Evolutionary conservation across 2,329 filamentous ascomycete species (phyloP).

Genomic region (Penicillium sp.): DNA sequence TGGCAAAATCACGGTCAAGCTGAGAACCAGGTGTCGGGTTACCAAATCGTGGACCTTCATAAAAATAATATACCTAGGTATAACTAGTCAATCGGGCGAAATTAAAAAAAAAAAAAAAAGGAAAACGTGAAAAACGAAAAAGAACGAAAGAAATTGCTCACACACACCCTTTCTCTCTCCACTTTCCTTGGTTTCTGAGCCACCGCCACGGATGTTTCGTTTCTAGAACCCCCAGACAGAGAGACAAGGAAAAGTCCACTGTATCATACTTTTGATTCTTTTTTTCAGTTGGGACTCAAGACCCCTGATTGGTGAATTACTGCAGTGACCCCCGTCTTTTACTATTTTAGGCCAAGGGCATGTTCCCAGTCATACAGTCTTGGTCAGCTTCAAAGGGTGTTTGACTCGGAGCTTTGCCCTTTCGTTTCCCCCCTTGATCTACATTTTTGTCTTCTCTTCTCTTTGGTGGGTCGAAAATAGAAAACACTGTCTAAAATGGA

Average conservation of each 20-base stretch:
- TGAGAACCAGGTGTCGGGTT: not conserved
- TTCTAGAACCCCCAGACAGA: conserved; percentile 25
- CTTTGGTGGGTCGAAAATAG: conserved; percentile 8
- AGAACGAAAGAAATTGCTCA: not conserved
- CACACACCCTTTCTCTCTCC: not conserved
- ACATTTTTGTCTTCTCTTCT: conserved; percentile 10
- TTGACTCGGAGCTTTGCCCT: conserved; percentile 7
- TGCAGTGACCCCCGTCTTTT: not conserved
- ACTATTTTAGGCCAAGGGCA: not conserved
- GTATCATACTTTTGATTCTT: not conserved
- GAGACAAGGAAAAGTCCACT: conserved; percentile 5
- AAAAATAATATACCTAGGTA: not conserved
- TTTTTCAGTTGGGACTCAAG: not conserved
- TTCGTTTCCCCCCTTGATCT: conserved; percentile 13
- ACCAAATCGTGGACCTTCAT: not conserved
- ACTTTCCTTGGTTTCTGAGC: conserved; percentile 15
- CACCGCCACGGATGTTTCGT: conserved; percentile 20
- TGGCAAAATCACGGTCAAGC: conserved; percentile 2
- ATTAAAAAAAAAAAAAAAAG: not conserved
- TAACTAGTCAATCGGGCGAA: not conserved
- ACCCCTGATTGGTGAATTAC: conserved; percentile 1
- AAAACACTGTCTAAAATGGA: not conserved
- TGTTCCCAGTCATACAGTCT: conserved; percentile 11
- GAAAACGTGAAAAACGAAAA: no score
- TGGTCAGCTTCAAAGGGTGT: conserved; percentile 2